Percentiles rank a stretch among this genome's conserved stretches.
phyloP scores from a whole-genome alignment of 164 flowering plant species.

The Piper betle region DNA sequence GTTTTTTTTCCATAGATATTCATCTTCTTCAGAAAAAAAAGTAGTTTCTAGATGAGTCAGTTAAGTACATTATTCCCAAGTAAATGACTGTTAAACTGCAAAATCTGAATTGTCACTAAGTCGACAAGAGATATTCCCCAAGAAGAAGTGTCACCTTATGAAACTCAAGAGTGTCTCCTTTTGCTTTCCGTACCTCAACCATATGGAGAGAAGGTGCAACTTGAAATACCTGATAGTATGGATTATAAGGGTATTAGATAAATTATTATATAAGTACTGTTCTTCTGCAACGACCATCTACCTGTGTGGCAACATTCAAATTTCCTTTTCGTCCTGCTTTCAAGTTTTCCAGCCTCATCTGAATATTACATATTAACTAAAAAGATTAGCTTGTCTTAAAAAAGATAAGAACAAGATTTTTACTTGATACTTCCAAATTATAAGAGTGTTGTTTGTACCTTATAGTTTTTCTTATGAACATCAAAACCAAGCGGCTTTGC shows the following conservation, averaged over 20 bases:
- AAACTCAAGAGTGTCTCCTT: conserved; percentile 97
- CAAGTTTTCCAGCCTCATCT: conserved; percentile 90
- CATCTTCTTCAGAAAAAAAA: neutral
- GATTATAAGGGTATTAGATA: too few species aligned
- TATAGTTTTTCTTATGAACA: conserved; percentile 90
- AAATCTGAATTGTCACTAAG: too few species aligned
- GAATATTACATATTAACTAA: neutral
- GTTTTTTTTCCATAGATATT: too few species aligned
- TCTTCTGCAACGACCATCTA: conserved; percentile 4
- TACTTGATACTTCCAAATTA: too few species aligned
- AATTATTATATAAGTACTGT: too few species aligned
- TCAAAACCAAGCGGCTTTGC: conserved; percentile 97
- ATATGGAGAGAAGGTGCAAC: conserved; percentile 97
- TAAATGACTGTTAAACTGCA: too few species aligned
- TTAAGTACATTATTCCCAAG: neutral
- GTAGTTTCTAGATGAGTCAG: neutral
- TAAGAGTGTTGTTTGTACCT: conserved; percentile 24
- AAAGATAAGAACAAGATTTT: too few species aligned
- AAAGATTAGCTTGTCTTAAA: too few species aligned
- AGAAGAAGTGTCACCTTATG: conserved; percentile 50
- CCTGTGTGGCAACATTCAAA: conserved; percentile 91
- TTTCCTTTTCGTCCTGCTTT: conserved; percentile 96
- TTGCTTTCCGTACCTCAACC: conserved; percentile 96
- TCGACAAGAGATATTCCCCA: neutral
- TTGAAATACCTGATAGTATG: conserved; percentile 66